Conservation (phyloP, 495 filamentous ascomycete species). For the Talaromyces thailandensis region DNA sequence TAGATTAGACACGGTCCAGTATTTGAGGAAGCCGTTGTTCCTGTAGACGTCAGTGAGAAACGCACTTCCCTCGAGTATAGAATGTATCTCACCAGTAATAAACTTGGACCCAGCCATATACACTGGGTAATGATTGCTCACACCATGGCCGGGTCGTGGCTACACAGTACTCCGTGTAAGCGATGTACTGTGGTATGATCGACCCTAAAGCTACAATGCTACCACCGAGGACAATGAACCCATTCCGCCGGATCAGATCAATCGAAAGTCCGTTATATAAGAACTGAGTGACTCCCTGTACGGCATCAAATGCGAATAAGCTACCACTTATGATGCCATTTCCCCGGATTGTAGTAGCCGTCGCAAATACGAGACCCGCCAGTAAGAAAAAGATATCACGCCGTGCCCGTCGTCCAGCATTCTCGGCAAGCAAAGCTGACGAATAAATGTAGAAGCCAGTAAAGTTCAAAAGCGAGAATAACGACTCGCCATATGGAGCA, state of each 20-base stretch:
- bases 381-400: slow-evolving; percentile 43
- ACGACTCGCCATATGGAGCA: slow-evolving; percentile 74
- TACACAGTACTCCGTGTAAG: slow-evolving; percentile 65
- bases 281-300: slow-evolving; percentile 21
- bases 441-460: slow-evolving; percentile 62
- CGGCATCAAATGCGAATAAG: slow-evolving; percentile 53
- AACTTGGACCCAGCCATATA: slow-evolving; percentile 82
- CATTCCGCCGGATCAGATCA: slow-evolving; percentile 31
- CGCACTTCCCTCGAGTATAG: background rate
- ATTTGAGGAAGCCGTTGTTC: slow-evolving; percentile 78
- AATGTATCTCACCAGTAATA: slow-evolving; percentile 70
- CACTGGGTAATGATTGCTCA: slow-evolving; percentile 57
- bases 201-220: slow-evolving; percentile 56
- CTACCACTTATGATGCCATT: slow-evolving; percentile 84
- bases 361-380: slow-evolving; percentile 59
- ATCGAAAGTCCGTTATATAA: slow-evolving; percentile 18
- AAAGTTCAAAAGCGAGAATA: slow-evolving; percentile 74
- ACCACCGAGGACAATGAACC: slow-evolving; percentile 55
- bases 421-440: slow-evolving; percentile 35
- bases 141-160: slow-evolving; percentile 63
- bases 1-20: slow-evolving; percentile 82
- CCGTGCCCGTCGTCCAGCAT: slow-evolving; percentile 10
- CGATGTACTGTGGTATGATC: slow-evolving; percentile 62
- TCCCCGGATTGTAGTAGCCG: slow-evolving; percentile 67
- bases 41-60: slow-evolving; percentile 29